Conservation (phyloP, 352 stramenopile genomes). For the Phytopythium chamaehyphon region DNA sequence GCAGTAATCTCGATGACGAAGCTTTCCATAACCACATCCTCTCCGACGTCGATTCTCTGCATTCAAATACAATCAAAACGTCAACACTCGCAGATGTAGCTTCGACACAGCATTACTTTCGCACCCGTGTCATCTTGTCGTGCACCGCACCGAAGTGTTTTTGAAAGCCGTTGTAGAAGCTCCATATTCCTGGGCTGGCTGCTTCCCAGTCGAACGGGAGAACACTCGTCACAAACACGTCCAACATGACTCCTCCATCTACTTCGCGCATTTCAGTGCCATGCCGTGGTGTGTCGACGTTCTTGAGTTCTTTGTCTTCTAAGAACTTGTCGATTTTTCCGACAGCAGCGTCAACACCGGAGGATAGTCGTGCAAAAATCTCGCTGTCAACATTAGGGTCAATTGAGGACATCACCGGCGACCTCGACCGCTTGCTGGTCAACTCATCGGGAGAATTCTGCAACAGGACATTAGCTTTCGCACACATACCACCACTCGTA, state of each 20-base stretch:
- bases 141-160: slow-evolving; percentile 28
- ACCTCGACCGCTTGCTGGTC: too few relatives aligned
- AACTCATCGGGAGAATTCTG: neutral
- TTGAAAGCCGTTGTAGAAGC: slow-evolving; percentile 26
- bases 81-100: neutral
- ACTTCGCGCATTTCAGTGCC: slow-evolving; percentile 27
- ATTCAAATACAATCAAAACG: neutral
- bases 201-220: slow-evolving; percentile 34
- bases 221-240: slow-evolving; percentile 39
- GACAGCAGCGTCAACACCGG: slow-evolving; percentile 18
- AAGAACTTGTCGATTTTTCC: slow-evolving; percentile 30
- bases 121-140: slow-evolving; percentile 28
- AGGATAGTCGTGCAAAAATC: neutral
- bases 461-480: neutral
- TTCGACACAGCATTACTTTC: neutral
- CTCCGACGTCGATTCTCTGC: neutral
- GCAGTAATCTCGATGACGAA: slow-evolving; percentile 43
- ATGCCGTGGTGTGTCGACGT: slow-evolving; percentile 22
- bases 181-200: slow-evolving; percentile 26
- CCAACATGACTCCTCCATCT: slow-evolving; percentile 24
- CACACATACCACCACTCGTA: too few relatives aligned
- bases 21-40: slow-evolving; percentile 44
- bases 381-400: too few relatives aligned
- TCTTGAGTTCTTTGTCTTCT: slow-evolving; percentile 29
- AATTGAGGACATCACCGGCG: too few relatives aligned